These are phyloP conservation scores for Sugiyamaella qingdaonensis DNA, from an alignment of 805 yeast species.

Conservation along the genomic window DNA sequence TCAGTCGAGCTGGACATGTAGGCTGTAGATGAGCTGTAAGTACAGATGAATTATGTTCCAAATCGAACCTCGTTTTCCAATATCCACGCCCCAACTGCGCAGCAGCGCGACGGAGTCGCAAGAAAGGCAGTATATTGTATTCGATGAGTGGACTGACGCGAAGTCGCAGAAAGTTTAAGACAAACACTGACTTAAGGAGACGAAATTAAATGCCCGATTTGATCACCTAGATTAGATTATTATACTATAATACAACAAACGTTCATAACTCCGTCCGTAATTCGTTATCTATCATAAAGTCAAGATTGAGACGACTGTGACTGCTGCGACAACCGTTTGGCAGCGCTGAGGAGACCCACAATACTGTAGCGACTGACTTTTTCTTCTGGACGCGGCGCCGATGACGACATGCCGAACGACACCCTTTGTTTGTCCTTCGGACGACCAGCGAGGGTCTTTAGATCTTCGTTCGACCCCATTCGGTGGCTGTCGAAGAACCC, in stretches of 20 bases:
- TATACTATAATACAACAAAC: neutral
- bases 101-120: too few species aligned
- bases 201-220: too few species aligned
- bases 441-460: neutral
- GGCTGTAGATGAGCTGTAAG: too few species aligned
- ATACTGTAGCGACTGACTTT: conserved; percentile 20
- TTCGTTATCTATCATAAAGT: neutral
- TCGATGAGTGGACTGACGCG: too few species aligned
- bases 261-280: neutral
- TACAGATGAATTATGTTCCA: too few species aligned
- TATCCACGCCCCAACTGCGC: too few species aligned
- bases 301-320: neutral
- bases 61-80: too few species aligned
- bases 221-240: too few species aligned
- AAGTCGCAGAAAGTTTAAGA: too few species aligned
- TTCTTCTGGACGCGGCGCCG: conserved; percentile 3
- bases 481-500: conserved; percentile 11
- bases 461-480: neutral
- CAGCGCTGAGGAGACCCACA: conserved; percentile 21
- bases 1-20: too few species aligned
- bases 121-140: too few species aligned
- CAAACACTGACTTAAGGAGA: too few species aligned
- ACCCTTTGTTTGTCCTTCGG: neutral
- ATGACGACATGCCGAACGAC: neutral
- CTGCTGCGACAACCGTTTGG: conserved; percentile 13